These are phyloP conservation scores for Penicillium alfredii DNA, from an alignment of 495 filamentous ascomycete genomes.

Conservation along the genomic window DNA sequence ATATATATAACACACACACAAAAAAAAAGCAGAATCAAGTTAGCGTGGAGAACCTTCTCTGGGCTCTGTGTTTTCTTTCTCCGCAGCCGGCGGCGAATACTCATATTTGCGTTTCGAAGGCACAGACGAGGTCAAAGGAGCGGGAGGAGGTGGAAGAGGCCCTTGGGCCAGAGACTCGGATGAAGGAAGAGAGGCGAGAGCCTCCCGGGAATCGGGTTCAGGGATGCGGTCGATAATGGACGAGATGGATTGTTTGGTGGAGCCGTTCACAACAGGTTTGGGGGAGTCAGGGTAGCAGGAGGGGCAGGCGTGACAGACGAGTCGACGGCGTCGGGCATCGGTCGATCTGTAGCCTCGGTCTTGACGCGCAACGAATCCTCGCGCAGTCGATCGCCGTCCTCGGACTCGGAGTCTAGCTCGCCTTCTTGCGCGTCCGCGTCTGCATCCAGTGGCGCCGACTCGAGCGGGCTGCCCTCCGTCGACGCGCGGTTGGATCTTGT, in stretches of 20 bases:
- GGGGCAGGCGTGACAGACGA: slow-evolving; percentile 7
- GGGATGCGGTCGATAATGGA: slow-evolving; percentile 42
- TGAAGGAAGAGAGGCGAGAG: slow-evolving; percentile 14
- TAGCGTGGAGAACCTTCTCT: slow-evolving; percentile 13
- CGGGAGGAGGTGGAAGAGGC: too few relatives aligned
- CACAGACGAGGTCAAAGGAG: slow-evolving; percentile 20
- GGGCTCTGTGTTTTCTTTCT: slow-evolving; percentile 28
- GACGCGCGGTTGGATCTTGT: slow-evolving; percentile 32
- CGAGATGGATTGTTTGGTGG: slow-evolving; percentile 41
- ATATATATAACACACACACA: too few relatives aligned
- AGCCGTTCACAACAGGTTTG: slow-evolving; percentile 22
- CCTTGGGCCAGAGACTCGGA: slow-evolving; percentile 18
- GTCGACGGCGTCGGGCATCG: slow-evolving; percentile 14
- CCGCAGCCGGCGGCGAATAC: slow-evolving; percentile 12
- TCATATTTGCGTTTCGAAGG: slow-evolving; percentile 27
- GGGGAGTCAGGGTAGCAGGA: slow-evolving; percentile 10
- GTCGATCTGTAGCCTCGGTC: slow-evolving; percentile 25
- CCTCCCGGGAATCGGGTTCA: slow-evolving; percentile 24
- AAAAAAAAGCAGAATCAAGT: too few relatives aligned
- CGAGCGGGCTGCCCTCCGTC: slow-evolving; percentile 33
- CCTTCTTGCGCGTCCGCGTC: slow-evolving; percentile 30
- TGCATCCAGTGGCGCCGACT: slow-evolving; percentile 24
- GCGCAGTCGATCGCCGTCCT: slow-evolving; percentile 21
- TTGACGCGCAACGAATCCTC: slow-evolving; percentile 25
- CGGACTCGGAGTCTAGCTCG: slow-evolving; percentile 35